phyloP scores from a whole-genome alignment of 768 basidiomycete species.

The Tricholomella constricta region DNA sequence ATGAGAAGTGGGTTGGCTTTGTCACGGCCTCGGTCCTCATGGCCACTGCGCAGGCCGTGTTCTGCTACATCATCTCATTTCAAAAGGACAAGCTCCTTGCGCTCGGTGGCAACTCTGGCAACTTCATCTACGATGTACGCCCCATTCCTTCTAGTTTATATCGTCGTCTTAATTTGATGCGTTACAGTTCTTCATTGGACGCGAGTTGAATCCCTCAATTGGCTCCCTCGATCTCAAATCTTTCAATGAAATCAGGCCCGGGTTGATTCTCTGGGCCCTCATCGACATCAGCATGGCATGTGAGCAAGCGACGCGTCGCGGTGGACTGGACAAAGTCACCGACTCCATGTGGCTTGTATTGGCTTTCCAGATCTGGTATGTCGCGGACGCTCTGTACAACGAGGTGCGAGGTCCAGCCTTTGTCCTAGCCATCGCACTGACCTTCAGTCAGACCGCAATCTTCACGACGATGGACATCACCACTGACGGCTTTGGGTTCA shows the following conservation, averaged over 20 bases:
- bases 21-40: slow-evolving; percentile 80
- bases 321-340: slow-evolving; percentile 64
- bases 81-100: slow-evolving; percentile 73
- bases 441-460: slow-evolving; percentile 64
- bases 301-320: slow-evolving; percentile 82
- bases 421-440: not conserved
- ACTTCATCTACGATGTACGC: slow-evolving; percentile 87
- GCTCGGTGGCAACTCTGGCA: slow-evolving; percentile 89
- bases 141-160: not conserved
- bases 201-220: slow-evolving; percentile 88
- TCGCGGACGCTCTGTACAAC: slow-evolving; percentile 84
- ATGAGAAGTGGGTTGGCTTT: slow-evolving; percentile 91
- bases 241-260: slow-evolving; percentile 86
- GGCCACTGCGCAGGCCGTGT: slow-evolving; percentile 72
- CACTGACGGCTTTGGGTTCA: slow-evolving; percentile 97
- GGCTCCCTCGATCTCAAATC: slow-evolving; percentile 68
- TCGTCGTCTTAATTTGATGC: slow-evolving; percentile 3
- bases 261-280: slow-evolving; percentile 89
- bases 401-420: slow-evolving; percentile 56
- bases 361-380: slow-evolving; percentile 85
- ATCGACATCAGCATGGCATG: slow-evolving; percentile 90
- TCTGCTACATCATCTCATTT: slow-evolving; percentile 75
- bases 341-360: slow-evolving; percentile 93
- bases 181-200: slow-evolving; percentile 89
- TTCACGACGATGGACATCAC: slow-evolving; percentile 98